Conservation (phyloP, 441 rosid genomes). For the Populus hybrid region DNA sequence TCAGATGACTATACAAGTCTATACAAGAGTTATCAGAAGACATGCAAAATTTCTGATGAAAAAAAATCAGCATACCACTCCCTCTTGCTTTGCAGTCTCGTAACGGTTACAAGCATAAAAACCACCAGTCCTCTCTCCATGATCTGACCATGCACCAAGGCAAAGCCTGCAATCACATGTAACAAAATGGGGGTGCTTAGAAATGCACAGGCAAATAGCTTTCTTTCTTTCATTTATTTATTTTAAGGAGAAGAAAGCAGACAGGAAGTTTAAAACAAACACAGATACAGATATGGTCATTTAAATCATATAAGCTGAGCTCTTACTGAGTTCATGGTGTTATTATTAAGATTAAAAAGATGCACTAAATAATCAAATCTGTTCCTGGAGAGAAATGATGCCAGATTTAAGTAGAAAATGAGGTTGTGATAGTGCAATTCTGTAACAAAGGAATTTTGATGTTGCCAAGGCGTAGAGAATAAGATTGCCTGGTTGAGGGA, state of each 20-base stretch:
- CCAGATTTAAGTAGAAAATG: neutral
- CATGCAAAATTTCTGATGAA: neutral
- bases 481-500: neutral
- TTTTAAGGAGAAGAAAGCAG: neutral
- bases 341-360: neutral
- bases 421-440: neutral
- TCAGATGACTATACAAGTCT: neutral
- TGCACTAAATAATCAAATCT: neutral
- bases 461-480: neutral
- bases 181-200: neutral
- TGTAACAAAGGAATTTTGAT: neutral
- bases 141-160: slow-evolving; percentile 94
- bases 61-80: slow-evolving; percentile 53
- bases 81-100: slow-evolving; percentile 90
- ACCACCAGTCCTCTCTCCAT: slow-evolving; percentile 94
- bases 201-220: neutral
- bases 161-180: slow-evolving; percentile 62
- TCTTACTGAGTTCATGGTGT: neutral
- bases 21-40: neutral
- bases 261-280: neutral
- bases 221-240: neutral
- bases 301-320: neutral
- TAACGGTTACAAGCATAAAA: slow-evolving; percentile 94
- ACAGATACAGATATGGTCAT: neutral
- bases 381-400: neutral